phyloP scores from a whole-genome alignment of 305 asterid genomes.

The Monarda citriodora region DNA sequence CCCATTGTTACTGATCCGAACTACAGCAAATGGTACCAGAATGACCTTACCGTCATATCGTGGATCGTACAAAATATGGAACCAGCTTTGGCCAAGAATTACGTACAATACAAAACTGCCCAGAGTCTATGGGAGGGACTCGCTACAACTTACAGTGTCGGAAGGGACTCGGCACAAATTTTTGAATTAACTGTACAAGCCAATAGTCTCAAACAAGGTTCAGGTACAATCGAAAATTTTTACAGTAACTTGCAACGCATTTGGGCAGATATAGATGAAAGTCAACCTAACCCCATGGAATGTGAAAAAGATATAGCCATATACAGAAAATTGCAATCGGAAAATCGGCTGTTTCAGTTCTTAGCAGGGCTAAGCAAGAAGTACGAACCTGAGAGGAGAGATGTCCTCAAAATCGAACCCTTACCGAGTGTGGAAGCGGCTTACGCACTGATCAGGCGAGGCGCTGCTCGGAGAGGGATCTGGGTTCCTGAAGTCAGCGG shows the following conservation, averaged over 20 bases:
- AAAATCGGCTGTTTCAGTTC: not conserved
- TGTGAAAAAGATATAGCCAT: not conserved
- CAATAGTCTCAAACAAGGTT: not conserved
- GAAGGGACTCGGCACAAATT: not conserved
- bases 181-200: not conserved
- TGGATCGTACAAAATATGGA: not conserved
- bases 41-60: not conserved
- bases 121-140: not conserved
- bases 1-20: not conserved
- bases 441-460: not conserved
- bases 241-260: not conserved
- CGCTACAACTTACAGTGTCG: not conserved
- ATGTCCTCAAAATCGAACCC: not conserved
- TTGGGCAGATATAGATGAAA: not conserved
- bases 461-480: no score
- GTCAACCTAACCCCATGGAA: not conserved
- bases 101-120: not conserved
- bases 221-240: not conserved
- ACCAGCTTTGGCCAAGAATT: not conserved
- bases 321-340: not conserved
- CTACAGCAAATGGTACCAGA: not conserved
- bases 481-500: no score
- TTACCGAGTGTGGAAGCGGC: not conserved
- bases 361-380: not conserved
- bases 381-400: not conserved